Evolutionary conservation across 345 rosid genomes (phyloP), one percentile per base, ranked within the genome.

Genomic region (Heritiera littoralis): DNA sequence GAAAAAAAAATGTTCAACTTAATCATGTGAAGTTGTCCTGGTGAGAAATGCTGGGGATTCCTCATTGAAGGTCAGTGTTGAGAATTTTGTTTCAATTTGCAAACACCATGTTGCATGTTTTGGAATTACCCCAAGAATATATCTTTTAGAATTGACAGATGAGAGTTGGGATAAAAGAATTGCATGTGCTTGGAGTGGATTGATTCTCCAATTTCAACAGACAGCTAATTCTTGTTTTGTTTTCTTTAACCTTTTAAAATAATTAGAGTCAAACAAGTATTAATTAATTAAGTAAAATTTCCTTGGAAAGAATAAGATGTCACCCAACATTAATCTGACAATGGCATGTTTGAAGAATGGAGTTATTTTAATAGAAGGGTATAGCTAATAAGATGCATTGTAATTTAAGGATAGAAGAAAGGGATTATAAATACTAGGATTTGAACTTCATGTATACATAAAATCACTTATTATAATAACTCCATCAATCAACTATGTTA

Each of bases 101-200:
- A 7, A 60, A 28, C 20, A 28, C 15, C 65, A 60, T 60, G 38
- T 60, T 60, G 11, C 38, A 23, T 60, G 14, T 60, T 60, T 23
- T 60, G 38, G 65, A 60, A 60, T 20, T 30, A 8, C 64, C 3
- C 64, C 64, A 9, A 20, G 10, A 20, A 23, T 9, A 8, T 20
- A 59, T 59, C 5, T 59, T 23, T 23, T 8, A 20, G 2, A 58
- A 58, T 58, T n/a, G 63, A 59, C 32, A 59, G 64, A 58, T 58
- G 58, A 54, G 8, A 41, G 43, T 15, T 15, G 7, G 58, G 58
- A 17, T 54, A 9, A 59, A 20, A 20, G 1, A 59, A 20, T 28
- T 60, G 38, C 38, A 23, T 60, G 65, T 60, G 65, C 65, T 9
- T 60, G 65, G 65, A 60, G 38, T 60, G 65, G 38, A n/a, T 56